Percentiles rank a stretch among this genome's conserved stretches.
phyloP scores from a whole-genome alignment of 345 rosid genomes.

The Populus alba region DNA sequence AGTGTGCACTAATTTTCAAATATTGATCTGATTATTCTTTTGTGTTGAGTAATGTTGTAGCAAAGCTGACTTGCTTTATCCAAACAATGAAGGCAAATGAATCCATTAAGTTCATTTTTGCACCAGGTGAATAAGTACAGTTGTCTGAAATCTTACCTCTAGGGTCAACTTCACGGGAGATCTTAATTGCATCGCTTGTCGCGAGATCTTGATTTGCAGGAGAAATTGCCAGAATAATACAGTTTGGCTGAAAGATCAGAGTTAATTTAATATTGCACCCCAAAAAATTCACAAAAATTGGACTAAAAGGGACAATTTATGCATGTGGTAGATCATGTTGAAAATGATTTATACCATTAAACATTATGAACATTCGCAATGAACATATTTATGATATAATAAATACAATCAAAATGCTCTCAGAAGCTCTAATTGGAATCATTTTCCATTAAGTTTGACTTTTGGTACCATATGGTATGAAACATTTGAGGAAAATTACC shows the following conservation, averaged over 20 bases:
- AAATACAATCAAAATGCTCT: constrained; percentile 7
- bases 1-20: neutral
- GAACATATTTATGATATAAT: neutral
- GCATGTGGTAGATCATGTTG: neutral
- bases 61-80: neutral
- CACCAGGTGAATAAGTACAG: neutral
- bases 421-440: neutral
- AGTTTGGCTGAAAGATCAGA: constrained; percentile 71
- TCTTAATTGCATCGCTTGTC: constrained; percentile 94
- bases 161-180: constrained; percentile 96
- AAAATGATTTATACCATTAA: neutral
- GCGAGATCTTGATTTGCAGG: constrained; percentile 99
- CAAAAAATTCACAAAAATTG: neutral
- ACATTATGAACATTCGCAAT: neutral
- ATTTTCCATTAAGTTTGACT: neutral
- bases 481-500: constrained; percentile 44
- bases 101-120: no score
- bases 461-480: neutral
- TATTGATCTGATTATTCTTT: neutral
- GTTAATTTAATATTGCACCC: neutral
- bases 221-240: constrained; percentile 90
- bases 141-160: constrained; percentile 48
- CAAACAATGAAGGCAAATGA: neutral
- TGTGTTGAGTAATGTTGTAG: neutral
- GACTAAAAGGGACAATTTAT: neutral